Evolutionary conservation across 108 stramenopile species (phyloP), one percentile per base, ranked within the genome.

Genomic region (Chaetoceros tenuissimus): DNA sequence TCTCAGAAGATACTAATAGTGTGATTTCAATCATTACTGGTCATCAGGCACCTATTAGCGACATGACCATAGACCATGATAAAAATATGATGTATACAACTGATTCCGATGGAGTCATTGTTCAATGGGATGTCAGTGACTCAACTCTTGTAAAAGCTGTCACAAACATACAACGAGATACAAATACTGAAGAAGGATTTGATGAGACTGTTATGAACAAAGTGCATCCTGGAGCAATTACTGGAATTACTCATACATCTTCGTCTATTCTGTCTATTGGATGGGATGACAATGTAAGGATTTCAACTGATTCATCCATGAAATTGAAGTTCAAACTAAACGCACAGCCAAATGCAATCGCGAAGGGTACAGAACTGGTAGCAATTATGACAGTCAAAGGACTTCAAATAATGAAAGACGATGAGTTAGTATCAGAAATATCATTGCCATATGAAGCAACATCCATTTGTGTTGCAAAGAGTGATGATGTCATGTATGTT

Each of bases 281-380:
- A 25, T 96, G 94, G 94, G 97, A 98, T 59, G 97, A 98, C 62
- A 80, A 53, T 22, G 51, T 89, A 13, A 74, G 87, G 23, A 78
- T 77, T 49, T 73, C 76, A 25, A 26, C 28, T 16, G 46, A 48
- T 46, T 34, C 47, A 45, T 52, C 45, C 18, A 63, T 30, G 18
- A 54, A 58, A 17, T 62, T 62, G 26, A 73, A 72, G 26, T 59
- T 84, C 30, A 69, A 72, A 22, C 63, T 90, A 30, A 67, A 63
- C 7, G 93, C 94, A 7, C 97, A 98, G 67, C 97, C 97, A 0
- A 79, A 80, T 25, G 72, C 80, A 45, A 73, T 92, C 29, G 63
- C 81, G 8, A 65, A 68, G 27, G 88, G 81, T 24, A 79, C 73
- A 10, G 59, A 65, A 17, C 60, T 95, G 44, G 77, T 82, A 16